Evolutionary conservation across 1,284 basidiomycete genomes (phyloP).

Genomic region (Cryptococcus maquisensis): DNA sequence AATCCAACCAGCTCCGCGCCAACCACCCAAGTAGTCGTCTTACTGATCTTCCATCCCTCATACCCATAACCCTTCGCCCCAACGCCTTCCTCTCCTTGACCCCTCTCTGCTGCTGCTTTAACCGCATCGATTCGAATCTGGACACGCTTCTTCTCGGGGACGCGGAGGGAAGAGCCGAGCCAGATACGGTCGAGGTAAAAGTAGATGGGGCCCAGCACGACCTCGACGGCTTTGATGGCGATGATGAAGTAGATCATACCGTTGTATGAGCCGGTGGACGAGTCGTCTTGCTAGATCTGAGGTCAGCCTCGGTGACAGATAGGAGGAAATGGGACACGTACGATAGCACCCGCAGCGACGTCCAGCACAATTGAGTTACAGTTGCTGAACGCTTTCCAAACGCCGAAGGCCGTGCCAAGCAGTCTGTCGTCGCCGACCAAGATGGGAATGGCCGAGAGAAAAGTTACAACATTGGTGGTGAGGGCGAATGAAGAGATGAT

Average conservation of each 20-base stretch:
- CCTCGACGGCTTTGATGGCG: slow-evolving; percentile 48
- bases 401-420: slow-evolving; percentile 50
- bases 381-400: slow-evolving; percentile 49
- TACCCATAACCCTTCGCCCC: slow-evolving; percentile 14
- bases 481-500: slow-evolving; percentile 46
- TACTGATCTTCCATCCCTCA: slow-evolving; percentile 21
- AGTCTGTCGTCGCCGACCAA: slow-evolving; percentile 44
- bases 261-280: slow-evolving; percentile 40
- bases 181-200: slow-evolving; percentile 36
- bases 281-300: slow-evolving; percentile 41
- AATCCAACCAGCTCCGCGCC: slow-evolving; percentile 14
- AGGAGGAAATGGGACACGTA: slow-evolving; percentile 7
- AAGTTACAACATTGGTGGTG: slow-evolving; percentile 46
- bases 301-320: neutral
- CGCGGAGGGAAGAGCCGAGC: slow-evolving; percentile 43
- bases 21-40: slow-evolving; percentile 14
- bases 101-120: slow-evolving; percentile 7
- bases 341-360: slow-evolving; percentile 47
- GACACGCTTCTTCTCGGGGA: slow-evolving; percentile 36
- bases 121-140: slow-evolving; percentile 21
- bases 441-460: slow-evolving; percentile 49
- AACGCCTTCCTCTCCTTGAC: too few relatives aligned
- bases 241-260: slow-evolving; percentile 49
- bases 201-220: slow-evolving; percentile 44
- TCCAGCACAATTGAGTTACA: slow-evolving; percentile 45